Conservation (phyloP, 2,329 filamentous ascomycete species). For the Tricladium varicosporioides region DNA sequence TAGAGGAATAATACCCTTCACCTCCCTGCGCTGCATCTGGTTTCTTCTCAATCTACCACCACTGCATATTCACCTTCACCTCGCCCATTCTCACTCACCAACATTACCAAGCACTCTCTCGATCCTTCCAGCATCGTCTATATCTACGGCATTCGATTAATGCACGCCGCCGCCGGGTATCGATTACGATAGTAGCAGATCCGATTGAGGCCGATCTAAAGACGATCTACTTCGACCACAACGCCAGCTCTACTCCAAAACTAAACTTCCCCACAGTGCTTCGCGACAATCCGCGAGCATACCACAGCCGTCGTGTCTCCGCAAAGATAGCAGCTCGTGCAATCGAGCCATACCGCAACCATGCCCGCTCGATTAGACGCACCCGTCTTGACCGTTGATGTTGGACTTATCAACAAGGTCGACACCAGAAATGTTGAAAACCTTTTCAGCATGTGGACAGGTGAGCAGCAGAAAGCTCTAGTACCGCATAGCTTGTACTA, state of each 20-base stretch:
- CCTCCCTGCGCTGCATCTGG: not conserved
- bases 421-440: conserved; percentile 91
- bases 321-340: conserved; percentile 27
- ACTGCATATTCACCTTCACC: not conserved
- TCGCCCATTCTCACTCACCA: not conserved
- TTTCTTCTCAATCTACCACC: not conserved
- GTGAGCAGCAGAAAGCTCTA: conserved; percentile 50
- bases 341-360: conserved; percentile 28
- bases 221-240: not conserved
- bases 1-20: not conserved
- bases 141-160: conserved; percentile 15
- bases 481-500: not conserved
- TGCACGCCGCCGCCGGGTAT: conserved; percentile 20
- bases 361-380: conserved; percentile 86
- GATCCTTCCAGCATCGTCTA: conserved; percentile 10
- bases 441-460: conserved; percentile 95
- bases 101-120: conserved; percentile 1
- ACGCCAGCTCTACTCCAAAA: not conserved
- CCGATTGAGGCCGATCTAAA: conserved; percentile 16
- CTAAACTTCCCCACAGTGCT: conserved; percentile 8
- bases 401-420: conserved; percentile 88
- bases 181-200: conserved; percentile 23
- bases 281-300: conserved; percentile 33
- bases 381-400: conserved; percentile 87
- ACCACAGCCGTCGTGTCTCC: conserved; percentile 28